Base-by-base conservation (phyloP, 148 eudicot genomes). In the Agrostemma githago region DNA sequence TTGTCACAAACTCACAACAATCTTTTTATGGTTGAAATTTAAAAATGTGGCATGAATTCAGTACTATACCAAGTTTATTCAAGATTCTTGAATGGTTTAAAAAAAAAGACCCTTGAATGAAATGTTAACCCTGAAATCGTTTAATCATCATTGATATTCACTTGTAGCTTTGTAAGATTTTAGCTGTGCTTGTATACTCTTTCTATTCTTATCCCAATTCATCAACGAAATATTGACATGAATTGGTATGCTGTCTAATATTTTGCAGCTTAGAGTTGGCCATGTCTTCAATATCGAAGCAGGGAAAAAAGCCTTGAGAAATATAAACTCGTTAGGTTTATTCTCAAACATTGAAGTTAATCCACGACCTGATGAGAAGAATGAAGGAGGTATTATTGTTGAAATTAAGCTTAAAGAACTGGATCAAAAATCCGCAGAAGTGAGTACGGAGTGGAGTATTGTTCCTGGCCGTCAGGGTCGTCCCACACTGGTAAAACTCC, bases 301-400 rank as follows among this genome's bases (percentile, higher is more conserved):
- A 51, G 97, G 94, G 68, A 92, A 92, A 79, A 90, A 92, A 86
- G 99, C 99, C 66, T 79, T 96, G 74, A 88, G 96, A 74, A 96
- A 96, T 79, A 85, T 96, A 77, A 92, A 92, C 81, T 85, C 97
- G 3, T 82, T 96, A 67, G 89, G 90, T 41, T 83, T 96, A 71
- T 96, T 96, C 81, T 96, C 99, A 42, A 96, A 92, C 70, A 96
- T 96, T 74, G 99, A 96, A 82, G 96, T 96, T 64, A 90, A 96
- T 76, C 96, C 99, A 9, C 89, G 92, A 19, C 91, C 94, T 17
- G 99, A 96, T 83, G 99, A 96, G 78, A 90, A 88, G 77, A 90
- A 74, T 76, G 99, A 96, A 81, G 99, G 99, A 43, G 99, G 96
- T 14, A 92, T 96, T 40, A 78, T 92, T 82, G 97, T 92, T 76